Conservation (phyloP, 805 yeast genomes). For the Brettanomyces nanus region DNA sequence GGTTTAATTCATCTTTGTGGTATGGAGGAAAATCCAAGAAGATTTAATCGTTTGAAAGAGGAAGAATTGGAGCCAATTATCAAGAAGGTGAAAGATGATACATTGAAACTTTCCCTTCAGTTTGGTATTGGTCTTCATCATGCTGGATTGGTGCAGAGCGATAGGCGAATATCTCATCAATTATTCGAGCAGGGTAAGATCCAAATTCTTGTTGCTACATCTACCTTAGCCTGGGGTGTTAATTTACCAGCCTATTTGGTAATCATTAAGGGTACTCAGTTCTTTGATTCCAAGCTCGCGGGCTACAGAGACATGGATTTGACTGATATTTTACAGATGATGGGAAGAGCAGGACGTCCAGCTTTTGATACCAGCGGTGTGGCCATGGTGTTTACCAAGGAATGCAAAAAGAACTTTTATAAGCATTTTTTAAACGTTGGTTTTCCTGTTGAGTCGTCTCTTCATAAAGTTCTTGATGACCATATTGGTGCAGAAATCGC, state of each 20-base stretch:
- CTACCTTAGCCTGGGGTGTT: conserved; percentile 86
- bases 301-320: conserved; percentile 75
- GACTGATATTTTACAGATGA: conserved; percentile 76
- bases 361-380: conserved; percentile 73
- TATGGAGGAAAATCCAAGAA: conserved; percentile 64
- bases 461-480: conserved; percentile 69
- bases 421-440: conserved; percentile 74
- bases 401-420: conserved; percentile 64
- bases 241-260: conserved; percentile 76
- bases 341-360: conserved; percentile 83
- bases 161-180: conserved; percentile 61
- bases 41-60: conserved; percentile 62
- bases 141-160: conserved; percentile 72
- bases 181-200: conserved; percentile 61
- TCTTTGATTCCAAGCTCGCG: conserved; percentile 54
- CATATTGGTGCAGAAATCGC: conserved; percentile 78
- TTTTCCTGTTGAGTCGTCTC: conserved; percentile 74
- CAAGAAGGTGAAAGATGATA: conserved; percentile 67
- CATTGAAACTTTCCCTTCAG: conserved; percentile 63
- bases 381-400: conserved; percentile 70
- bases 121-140: conserved; percentile 79
- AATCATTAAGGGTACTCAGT: conserved; percentile 69
- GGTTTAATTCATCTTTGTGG: conserved; percentile 76
- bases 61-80: conserved; percentile 46
- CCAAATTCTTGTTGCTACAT: conserved; percentile 68